Conservation (phyloP, 345 rosid genomes). For the Eucalyptus virginea region DNA sequence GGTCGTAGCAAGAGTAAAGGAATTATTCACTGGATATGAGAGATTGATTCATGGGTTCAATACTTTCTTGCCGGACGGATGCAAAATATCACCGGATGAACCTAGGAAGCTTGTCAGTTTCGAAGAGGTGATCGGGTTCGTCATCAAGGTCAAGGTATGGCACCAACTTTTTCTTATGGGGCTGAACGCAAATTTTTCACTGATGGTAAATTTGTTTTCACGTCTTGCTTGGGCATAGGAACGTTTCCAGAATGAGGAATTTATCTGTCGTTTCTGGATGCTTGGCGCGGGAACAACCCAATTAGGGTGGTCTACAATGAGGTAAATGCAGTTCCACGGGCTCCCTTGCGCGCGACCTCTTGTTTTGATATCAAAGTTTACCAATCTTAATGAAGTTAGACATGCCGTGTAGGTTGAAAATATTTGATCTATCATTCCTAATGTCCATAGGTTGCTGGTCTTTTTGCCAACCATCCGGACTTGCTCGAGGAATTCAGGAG, state of each 20-base stretch:
- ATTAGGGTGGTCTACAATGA: neutral
- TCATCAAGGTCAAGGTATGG: too few relatives aligned
- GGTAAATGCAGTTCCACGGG: neutral
- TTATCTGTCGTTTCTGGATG: constrained; percentile 21
- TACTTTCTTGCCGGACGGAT: constrained; percentile 83
- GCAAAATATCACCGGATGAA: constrained; percentile 60
- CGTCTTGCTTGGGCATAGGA: neutral
- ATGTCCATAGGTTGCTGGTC: neutral
- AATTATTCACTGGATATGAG: constrained; percentile 77
- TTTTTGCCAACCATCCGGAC: neutral
- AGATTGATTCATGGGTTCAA: constrained; percentile 82
- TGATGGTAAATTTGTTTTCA: neutral
- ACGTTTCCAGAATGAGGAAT: constrained; percentile 20
- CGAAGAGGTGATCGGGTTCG: too few relatives aligned
- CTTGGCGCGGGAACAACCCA: constrained; percentile 4
- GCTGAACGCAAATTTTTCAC: neutral
- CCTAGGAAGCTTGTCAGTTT: constrained; percentile 21
- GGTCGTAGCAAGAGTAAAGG: constrained; percentile 80
- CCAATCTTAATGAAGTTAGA: neutral
- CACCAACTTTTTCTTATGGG: neutral
- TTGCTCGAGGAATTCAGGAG: neutral
- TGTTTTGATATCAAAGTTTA: neutral
- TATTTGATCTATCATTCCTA: neutral
- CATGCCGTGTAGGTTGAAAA: neutral
- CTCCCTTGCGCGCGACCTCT: neutral